phyloP scores from a whole-genome alignment of 305 asterid species.

The Fraxinus xanthoxyloides region DNA sequence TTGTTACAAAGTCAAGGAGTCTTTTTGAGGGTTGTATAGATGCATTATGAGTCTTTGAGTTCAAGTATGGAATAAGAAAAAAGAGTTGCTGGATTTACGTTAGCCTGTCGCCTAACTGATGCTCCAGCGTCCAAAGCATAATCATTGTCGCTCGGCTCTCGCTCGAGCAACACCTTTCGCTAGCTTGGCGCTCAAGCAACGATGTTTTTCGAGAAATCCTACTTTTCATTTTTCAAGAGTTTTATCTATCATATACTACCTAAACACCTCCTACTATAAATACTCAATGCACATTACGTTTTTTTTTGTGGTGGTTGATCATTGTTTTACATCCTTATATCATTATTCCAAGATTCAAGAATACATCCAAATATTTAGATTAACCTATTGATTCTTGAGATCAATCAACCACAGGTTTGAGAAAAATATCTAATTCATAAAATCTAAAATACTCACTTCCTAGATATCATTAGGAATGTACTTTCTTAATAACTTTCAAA shows the following conservation, averaged over 20 bases:
- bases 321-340: too few species aligned
- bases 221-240: neutral
- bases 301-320: neutral
- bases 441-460: neutral
- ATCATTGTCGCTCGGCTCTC: neutral
- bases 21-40: neutral
- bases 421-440: neutral
- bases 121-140: neutral
- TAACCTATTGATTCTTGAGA: neutral
- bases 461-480: neutral
- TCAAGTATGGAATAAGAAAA: neutral
- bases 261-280: neutral
- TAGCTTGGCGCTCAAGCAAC: neutral
- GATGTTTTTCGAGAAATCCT: too few species aligned
- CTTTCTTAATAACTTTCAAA: neutral
- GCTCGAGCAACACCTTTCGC: too few species aligned
- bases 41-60: neutral
- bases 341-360: neutral
- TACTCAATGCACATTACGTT: neutral
- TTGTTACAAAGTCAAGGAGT: neutral
- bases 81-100: neutral
- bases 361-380: neutral
- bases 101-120: neutral
- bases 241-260: neutral
- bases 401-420: neutral